Conservation (phyloP, 176 grass and related monocot genomes). For the Urochloa ruziziensis region DNA sequence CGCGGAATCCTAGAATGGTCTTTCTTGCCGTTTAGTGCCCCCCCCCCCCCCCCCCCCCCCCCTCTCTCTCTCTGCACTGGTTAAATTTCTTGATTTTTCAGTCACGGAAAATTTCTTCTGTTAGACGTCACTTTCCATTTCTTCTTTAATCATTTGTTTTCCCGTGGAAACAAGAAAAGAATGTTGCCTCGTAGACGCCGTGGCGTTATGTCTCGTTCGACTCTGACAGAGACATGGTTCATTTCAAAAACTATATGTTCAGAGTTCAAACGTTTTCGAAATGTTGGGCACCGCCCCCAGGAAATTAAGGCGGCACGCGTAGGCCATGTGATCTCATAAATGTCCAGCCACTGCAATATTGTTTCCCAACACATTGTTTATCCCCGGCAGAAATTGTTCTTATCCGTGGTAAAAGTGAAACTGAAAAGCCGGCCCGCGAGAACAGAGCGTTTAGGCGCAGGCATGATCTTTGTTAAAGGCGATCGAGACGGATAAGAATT, state of each 20-base stretch:
- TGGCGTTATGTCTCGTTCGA: neutral
- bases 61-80: too few species aligned
- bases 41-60: too few species aligned
- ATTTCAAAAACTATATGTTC: neutral
- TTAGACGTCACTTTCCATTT: neutral
- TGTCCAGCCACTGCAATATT: neutral
- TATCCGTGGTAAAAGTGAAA: neutral
- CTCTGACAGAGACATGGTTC: conserved; percentile 21
- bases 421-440: neutral
- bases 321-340: conserved; percentile 52
- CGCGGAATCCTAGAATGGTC: neutral
- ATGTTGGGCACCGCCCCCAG: neutral
- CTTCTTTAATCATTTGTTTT: neutral
- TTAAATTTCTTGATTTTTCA: neutral
- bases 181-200: conserved; percentile 41
- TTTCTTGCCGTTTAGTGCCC: neutral
- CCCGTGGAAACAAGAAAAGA: conserved; percentile 3
- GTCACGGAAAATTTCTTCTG: neutral
- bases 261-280: conserved; percentile 5
- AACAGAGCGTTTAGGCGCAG: neutral
- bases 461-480: conserved; percentile 15
- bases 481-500: conserved; percentile 29
- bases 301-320: conserved; percentile 11
- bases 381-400: neutral
- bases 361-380: conserved; percentile 7